Base-by-base conservation (phyloP, 73 alveolate genomes). In the Uronychia setigera region DNA sequence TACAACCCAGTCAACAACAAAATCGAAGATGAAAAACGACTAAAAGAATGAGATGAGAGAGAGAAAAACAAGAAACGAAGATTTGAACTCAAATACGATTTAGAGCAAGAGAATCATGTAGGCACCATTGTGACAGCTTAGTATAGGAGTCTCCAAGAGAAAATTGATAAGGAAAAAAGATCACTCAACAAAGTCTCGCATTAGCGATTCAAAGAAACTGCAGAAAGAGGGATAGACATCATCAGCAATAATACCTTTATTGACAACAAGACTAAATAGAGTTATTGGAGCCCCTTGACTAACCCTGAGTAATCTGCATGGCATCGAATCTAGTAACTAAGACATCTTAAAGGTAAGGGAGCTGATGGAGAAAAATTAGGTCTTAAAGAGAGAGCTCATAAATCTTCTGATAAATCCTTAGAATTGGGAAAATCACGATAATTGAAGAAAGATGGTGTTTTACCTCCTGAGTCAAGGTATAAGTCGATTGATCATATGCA, bases 51-150 rank as follows among this genome's bases (percentile, higher is more conserved):
- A 77, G 97, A 95, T 77, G 78, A 87, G 59, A 94, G 93, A 35
- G 98, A 97, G 93, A 97, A 95, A 88, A 84, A 89, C 80, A 96
- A 95, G 57, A 88, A 89, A 74, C 84, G 89, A 88, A 86, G 99
- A 80, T 95, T 75, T 85, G 97, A 94, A 83, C 91, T 88, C 60
- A 83, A 96, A 58, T 92, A 95, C 85, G 98, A 93, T 77, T 79
- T 87, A 26, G 97, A 93, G 74, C 81, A 89, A 19, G 89, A 86
- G 46, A 76, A 78, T 0, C 80, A 88, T 25, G 86, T 83, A 29
- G 81, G 76, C 0, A 96, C n/a, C 89, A 46, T 26, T 91, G 35
- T 46, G 19, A 46, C 67, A 19, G 67, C 19, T 11, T 5, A 46
- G 5, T 5, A 46, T 11, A 19, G 67, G 67, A 46, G 67, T 46